Evolutionary conservation across 805 yeast species (phyloP), one percentile per base, ranked within the genome.

Genomic region (Yarrowia bubula): DNA sequence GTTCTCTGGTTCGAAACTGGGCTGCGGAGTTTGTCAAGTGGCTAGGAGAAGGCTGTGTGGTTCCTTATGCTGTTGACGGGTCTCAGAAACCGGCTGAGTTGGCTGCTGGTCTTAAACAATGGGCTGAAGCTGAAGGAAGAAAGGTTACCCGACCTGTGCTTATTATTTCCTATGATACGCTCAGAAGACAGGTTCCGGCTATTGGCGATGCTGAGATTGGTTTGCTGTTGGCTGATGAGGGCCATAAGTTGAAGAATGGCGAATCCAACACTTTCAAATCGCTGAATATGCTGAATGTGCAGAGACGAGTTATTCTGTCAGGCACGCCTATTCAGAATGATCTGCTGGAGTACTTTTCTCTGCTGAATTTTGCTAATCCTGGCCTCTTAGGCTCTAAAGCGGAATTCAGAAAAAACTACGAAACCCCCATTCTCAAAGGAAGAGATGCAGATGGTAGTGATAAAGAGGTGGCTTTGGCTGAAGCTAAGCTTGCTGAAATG

Each of bases 291-390:
- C 81, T 95, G 65, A 85, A 88, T 61, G 93, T 96, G 73, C 86
- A 87, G 58, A 81, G 99, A 71, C 81, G 99, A 66, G 98, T 93
- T 8, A 93, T 93, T 69, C 77, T 93, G 22, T 90, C 97, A 1
- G 99, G 99, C 42, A 93, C 99, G 0, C 99, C 99, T 0, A 92
- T 93, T 68, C 99, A 93, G 75, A 93, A 93, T 71, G 98, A 93
- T 77, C 79, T 93, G 39, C 87, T 96, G 0, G 99, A 93, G 76
- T 93, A 93, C 76, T 95, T 92, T 73, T 90, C 98, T 1, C 77
- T 93, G 60, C 78, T 95, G 67, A 90, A 87, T 71, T 93, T 93
- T 78, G 96, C 98, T 8, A 95, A 93, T 73, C 99, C 99, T 0
- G 97, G 97, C 0, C 82, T 90, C 42, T 77, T 95, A 50, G 99